Percentiles rank a stretch among this genome's conserved stretches.
Conservation (phyloP, 2,329 filamentous ascomycete genomes). For the Colletotrichum destructivum region DNA sequence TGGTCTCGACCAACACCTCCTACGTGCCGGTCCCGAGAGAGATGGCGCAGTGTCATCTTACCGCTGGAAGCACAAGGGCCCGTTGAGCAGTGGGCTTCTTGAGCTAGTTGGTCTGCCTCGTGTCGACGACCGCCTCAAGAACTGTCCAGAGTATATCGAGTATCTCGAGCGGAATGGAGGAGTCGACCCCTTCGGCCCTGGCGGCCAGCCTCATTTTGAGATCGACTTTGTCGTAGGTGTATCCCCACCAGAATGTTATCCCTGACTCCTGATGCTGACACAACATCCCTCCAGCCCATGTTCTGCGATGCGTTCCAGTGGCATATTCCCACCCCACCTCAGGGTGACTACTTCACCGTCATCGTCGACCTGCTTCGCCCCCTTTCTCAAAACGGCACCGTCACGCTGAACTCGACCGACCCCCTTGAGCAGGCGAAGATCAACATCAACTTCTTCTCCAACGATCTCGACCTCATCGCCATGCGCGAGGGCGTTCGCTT, state of each 20-base stretch:
- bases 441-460: constrained; percentile 71
- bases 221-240: constrained; percentile 68
- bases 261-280: not conserved
- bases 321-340: constrained; percentile 58
- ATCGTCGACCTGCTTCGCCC: constrained; percentile 65
- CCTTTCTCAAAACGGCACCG: constrained; percentile 62
- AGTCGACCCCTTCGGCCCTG: constrained; percentile 68
- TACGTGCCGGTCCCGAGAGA: constrained; percentile 54
- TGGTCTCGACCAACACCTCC: constrained; percentile 58
- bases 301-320: constrained; percentile 67
- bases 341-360: constrained; percentile 69
- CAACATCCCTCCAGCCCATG: constrained; percentile 52
- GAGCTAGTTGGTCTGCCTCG: constrained; percentile 70
- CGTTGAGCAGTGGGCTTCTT: constrained; percentile 58
- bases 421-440: constrained; percentile 72
- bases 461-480: constrained; percentile 70
- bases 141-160: constrained; percentile 61
- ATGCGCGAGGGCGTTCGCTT: constrained; percentile 72
- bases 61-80: constrained; percentile 55
- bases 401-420: constrained; percentile 69
- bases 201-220: constrained; percentile 73
- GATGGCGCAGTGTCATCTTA: constrained; percentile 55
- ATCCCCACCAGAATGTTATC: not conserved
- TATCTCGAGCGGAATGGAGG: constrained; percentile 59
- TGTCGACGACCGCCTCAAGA: constrained; percentile 68